Evolutionary conservation across 768 basidiomycete genomes (phyloP).

Genomic region (Phanerochaete carnosa): DNA sequence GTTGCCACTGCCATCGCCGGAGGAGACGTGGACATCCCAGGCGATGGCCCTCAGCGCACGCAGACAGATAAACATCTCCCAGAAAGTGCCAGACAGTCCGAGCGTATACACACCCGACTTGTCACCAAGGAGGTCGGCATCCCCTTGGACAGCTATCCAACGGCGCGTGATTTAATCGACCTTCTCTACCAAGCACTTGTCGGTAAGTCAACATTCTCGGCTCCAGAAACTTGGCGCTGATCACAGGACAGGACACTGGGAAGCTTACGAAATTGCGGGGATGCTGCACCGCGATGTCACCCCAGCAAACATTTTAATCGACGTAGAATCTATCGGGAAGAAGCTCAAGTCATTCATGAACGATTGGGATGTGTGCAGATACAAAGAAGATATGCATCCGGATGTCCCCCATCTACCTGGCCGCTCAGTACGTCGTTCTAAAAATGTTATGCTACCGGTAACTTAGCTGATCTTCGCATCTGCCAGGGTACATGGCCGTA

Average conservation of each 20-base stretch:
- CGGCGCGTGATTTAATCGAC: neutral
- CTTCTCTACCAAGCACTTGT: neutral
- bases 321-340: neutral
- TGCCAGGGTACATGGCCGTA: slow-evolving; percentile 19
- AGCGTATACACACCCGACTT: neutral
- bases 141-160: neutral
- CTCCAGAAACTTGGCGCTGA: neutral
- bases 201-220: neutral
- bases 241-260: neutral
- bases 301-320: neutral
- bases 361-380: slow-evolving; percentile 4
- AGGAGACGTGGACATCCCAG: neutral
- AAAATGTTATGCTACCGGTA: neutral
- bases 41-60: neutral
- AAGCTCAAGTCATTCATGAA: neutral
- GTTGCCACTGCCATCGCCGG: neutral
- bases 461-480: neutral
- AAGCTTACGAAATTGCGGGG: neutral
- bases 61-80: neutral
- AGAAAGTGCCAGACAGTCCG: neutral
- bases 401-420: neutral
- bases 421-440: neutral
- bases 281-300: slow-evolving; percentile 3
- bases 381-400: neutral
- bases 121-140: neutral